Evolutionary conservation across 768 basidiomycete genomes (phyloP), one percentile per base, ranked within the genome.

Genomic region (Panellus pusillus): DNA sequence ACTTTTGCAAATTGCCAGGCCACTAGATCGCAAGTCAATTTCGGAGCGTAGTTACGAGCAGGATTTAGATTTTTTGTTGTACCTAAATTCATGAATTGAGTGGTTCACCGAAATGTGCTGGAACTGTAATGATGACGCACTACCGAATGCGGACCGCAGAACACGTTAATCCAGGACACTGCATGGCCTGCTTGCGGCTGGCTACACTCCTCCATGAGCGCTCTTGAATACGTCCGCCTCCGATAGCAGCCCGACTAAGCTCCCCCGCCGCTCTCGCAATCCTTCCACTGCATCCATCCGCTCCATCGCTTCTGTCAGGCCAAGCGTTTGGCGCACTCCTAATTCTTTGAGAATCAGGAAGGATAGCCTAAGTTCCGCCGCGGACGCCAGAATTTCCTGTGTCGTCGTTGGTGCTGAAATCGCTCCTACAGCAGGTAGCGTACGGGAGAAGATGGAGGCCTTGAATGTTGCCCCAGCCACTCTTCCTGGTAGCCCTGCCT

Each of bases 381-480:
- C 57, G n/a, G 49, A 43, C 17, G 17, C 57, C 1, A 36, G 35
- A 15, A 28, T 61, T 27, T 57, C 59, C 12, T 39, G 47, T 28
- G 41, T 57, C 29, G 35, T 61, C 2, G 59, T 39, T 8, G 55
- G 51, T 29, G 55, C 59, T 2, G 55, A 57, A 44, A 45, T 61
- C 2, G 37, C 54, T 11, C 36, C 37, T 18, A 53, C 43, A 8
- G 32, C 18, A 1, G 47, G 32, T 31, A 60, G 43, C 31, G 59
- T 46, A 29, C 59, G 59, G 19, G 55, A 61, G 11, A 53, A 44
- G 45, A 61, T 61, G 59, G 59, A 53, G 36, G 59, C 52, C 6
- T 49, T 51, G 7, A 47, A 52, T 42, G 20, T 54, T 44, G 39
- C 36, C 7, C 58, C 58, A 17, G 43, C 47, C 19, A 55, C 59